phyloP scores from a whole-genome alignment of 495 filamentous ascomycete species.

The Lindgomyces ingoldianus region DNA sequence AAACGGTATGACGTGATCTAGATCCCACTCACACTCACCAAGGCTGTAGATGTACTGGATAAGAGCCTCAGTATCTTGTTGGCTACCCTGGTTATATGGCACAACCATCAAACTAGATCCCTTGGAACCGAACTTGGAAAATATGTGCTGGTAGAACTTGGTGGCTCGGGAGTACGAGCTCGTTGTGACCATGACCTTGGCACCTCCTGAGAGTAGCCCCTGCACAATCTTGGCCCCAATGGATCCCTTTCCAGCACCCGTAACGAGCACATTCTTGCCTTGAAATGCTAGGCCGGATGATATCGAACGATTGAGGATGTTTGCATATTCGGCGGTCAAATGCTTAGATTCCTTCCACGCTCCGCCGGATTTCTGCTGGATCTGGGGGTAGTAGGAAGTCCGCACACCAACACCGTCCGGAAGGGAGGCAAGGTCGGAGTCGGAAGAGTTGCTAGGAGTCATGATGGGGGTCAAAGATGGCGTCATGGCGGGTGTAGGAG shows the following conservation, averaged over 20 bases:
- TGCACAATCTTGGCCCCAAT: constrained; percentile 98
- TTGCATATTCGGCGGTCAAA: constrained; percentile 85
- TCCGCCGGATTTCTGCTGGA: constrained; percentile 86
- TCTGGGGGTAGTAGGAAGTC: constrained; percentile 89
- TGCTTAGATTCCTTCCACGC: constrained; percentile 99
- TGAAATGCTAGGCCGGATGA: constrained; percentile 84
- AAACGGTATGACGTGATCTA: constrained; percentile 95
- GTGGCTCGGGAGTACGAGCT: constrained; percentile 95
- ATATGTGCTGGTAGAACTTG: constrained; percentile 99
- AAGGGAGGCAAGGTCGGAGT: constrained; percentile 4
- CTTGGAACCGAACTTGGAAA: constrained; percentile 84
- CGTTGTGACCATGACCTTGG: constrained; percentile 93
- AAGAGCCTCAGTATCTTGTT: constrained; percentile 92
- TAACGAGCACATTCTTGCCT: constrained; percentile 97
- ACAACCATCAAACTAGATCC: constrained; percentile 97
- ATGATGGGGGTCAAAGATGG: neutral
- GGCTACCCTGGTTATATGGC: constrained; percentile 97
- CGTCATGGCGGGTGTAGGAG: constrained; percentile 7
- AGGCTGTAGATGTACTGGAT: constrained; percentile 93
- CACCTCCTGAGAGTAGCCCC: constrained; percentile 92
- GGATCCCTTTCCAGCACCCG: constrained; percentile 93
- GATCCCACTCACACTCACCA: constrained; percentile 98
- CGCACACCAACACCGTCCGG: neutral
- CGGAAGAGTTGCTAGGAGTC: constrained; percentile 3
- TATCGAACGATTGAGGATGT: constrained; percentile 85